Conservation (phyloP, 768 basidiomycete species). For the Lentinula edodes region DNA sequence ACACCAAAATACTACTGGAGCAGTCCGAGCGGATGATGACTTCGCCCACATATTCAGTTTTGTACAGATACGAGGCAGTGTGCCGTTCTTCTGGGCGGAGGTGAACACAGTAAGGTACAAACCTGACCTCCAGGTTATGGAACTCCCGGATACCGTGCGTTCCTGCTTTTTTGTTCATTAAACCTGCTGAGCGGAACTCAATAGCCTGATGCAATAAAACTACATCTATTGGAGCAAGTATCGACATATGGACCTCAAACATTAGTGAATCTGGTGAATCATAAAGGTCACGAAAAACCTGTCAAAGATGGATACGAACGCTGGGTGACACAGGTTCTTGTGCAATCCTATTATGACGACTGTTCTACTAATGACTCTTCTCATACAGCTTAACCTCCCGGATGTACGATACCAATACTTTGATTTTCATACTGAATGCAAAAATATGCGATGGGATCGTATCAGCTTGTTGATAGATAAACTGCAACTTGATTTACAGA, state of each 20-base stretch:
- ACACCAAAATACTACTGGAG: conserved; percentile 36
- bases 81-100: conserved; percentile 95
- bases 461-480: conserved; percentile 78
- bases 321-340: conserved; percentile 54
- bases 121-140: conserved; percentile 96
- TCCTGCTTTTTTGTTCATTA: not conserved
- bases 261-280: conserved; percentile 90
- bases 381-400: conserved; percentile 51
- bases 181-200: not conserved
- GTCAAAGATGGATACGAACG: conserved; percentile 95
- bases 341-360: conserved; percentile 3
- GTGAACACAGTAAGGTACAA: conserved; percentile 93
- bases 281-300: conserved; percentile 87
- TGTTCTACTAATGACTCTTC: not conserved
- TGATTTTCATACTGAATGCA: conserved; percentile 96
- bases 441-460: conserved; percentile 91
- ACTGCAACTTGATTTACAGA: conserved; percentile 62
- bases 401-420: conserved; percentile 89
- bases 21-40: conserved; percentile 35
- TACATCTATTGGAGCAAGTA: conserved; percentile 72
- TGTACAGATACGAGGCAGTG: conserved; percentile 90
- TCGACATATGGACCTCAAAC: conserved; percentile 71
- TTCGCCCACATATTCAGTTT: conserved; percentile 70
- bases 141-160: conserved; percentile 77
- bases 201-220: conserved; percentile 64